These are phyloP conservation scores for Kingdonia uniflora DNA, from an alignment of 164 flowering plant genomes.

Conservation along the genomic window DNA sequence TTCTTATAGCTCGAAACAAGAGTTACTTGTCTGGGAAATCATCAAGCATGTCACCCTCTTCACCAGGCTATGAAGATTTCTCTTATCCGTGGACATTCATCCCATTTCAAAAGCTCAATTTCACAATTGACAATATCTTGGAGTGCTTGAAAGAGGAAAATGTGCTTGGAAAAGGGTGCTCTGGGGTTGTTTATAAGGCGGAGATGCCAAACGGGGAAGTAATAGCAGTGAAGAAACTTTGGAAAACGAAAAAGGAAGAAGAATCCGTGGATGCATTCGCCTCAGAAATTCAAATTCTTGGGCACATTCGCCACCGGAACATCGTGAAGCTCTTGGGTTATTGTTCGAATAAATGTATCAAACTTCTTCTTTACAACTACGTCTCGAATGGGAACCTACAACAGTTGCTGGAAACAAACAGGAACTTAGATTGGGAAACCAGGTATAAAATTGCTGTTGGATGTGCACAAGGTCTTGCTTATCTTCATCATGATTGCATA, in stretches of 20 bases:
- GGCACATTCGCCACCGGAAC: constrained; percentile 73
- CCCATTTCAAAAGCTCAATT: constrained; percentile 83
- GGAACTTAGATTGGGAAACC: constrained; percentile 72
- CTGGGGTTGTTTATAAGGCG: constrained; percentile 84
- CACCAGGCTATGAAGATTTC: constrained; percentile 63
- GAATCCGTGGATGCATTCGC: constrained; percentile 57
- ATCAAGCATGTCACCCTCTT: constrained; percentile 19
- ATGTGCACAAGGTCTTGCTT: constrained; percentile 69
- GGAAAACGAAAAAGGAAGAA: constrained; percentile 64
- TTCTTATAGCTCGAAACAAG: constrained; percentile 42
- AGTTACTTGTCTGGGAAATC: constrained; percentile 41
- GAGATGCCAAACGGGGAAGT: constrained; percentile 84
- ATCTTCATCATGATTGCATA: constrained; percentile 78
- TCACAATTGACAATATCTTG: constrained; percentile 62
- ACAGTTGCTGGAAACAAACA: constrained; percentile 47
- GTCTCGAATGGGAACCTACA: constrained; percentile 63
- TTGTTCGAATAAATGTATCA: constrained; percentile 53
- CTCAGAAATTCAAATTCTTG: constrained; percentile 67
- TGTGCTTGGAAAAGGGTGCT: constrained; percentile 86
- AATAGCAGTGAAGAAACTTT: constrained; percentile 88
- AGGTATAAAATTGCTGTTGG: constrained; percentile 79
- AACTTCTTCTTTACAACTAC: constrained; percentile 60
- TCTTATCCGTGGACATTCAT: constrained; percentile 96
- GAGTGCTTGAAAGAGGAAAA: constrained; percentile 77
- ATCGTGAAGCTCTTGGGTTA: constrained; percentile 68